A percentile compares a stretch with the other conserved stretches of the same genome.
phyloP scores from a whole-genome alignment of 78 protist genomes.

The Dictyostelium brefeldianum region DNA sequence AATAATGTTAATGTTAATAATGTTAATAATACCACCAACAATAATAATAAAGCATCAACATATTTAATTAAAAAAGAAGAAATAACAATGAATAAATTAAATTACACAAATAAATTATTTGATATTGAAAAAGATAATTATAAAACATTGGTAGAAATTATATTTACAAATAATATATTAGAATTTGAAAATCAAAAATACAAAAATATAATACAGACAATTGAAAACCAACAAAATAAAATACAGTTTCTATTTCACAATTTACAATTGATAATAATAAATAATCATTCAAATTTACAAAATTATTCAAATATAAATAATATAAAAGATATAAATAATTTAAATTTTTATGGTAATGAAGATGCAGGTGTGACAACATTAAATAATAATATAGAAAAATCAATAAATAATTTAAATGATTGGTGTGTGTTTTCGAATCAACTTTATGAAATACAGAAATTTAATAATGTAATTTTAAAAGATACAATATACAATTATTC shows the following conservation, averaged over 20 bases:
- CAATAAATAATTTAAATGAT: neutral
- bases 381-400: neutral
- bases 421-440: conserved; percentile 10
- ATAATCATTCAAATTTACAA: neutral
- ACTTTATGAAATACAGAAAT: neutral
- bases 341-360: neutral
- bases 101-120: conserved; percentile 8
- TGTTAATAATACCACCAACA: neutral
- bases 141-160: neutral
- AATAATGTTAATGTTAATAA: neutral
- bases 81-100: conserved; percentile 5
- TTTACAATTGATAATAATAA: neutral
- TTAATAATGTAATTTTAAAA: conserved; percentile 2
- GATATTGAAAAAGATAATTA: conserved; percentile 11
- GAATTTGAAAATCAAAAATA: neutral
- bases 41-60: neutral
- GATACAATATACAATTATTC: neutral
- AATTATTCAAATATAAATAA: neutral
- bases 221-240: neutral
- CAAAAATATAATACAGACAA: neutral
- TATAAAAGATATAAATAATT: neutral
- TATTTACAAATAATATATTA: neutral
- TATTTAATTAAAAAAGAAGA: conserved; percentile 6
- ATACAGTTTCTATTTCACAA: neutral
- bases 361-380: neutral